Evolutionary conservation across 2,329 filamentous ascomycete genomes (phyloP).

Genomic region (Mycosphaerella sp.): DNA sequence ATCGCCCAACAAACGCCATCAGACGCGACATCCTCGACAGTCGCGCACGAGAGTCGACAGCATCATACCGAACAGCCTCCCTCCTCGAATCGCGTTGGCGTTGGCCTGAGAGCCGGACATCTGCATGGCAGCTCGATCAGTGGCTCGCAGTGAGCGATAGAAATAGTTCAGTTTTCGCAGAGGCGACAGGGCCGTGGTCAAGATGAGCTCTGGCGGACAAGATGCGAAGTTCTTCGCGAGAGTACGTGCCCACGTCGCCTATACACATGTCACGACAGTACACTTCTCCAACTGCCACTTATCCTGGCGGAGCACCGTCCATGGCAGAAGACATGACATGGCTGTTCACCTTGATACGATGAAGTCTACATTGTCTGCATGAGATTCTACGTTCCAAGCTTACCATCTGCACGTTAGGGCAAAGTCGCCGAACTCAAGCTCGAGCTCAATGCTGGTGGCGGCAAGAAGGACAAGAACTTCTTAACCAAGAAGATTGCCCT

Average conservation of each 20-base stretch:
- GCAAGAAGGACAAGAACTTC: conserved; percentile 98
- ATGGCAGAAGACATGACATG: no score
- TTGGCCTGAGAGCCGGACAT: conserved; percentile 9
- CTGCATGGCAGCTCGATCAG: background rate
- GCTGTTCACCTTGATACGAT: no score
- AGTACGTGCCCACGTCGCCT: conserved; percentile 53
- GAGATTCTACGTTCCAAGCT: conserved; percentile 1
- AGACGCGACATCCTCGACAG: background rate
- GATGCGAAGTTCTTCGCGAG: conserved; percentile 99
- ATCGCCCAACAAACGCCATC: background rate
- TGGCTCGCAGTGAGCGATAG: conserved; percentile 4
- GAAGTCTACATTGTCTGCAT: no score
- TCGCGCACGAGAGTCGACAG: conserved; percentile 9
- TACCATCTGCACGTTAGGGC: conserved; percentile 58
- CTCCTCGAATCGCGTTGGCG: conserved; percentile 12
- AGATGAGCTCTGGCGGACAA: conserved; percentile 66
- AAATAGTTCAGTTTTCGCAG: conserved; percentile 1
- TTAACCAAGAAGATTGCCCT: conserved; percentile 92
- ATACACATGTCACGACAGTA: background rate
- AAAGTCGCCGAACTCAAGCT: conserved; percentile 96
- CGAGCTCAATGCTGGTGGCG: conserved; percentile 69
- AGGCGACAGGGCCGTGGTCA: conserved; percentile 21
- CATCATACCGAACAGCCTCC: conserved; percentile 5
- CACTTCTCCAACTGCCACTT: no score
- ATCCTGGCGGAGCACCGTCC: no score